Conservation (phyloP, 1,284 basidiomycete genomes). For the Heterobasidion irregulare region DNA sequence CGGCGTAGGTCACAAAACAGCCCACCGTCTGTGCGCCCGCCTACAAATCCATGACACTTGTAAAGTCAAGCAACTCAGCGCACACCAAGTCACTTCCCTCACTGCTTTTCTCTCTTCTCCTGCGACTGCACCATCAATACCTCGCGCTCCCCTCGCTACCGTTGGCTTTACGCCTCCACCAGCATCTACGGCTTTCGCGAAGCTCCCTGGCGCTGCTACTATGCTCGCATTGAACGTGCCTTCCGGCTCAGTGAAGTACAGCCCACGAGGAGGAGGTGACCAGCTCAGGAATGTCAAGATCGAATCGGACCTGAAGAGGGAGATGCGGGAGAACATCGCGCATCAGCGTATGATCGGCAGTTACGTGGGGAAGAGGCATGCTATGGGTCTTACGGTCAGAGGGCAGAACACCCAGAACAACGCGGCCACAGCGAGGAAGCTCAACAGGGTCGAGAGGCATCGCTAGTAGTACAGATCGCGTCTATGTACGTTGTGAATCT, state of each 20-base stretch:
- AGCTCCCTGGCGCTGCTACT: conserved; percentile 20
- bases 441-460: conserved; percentile 61
- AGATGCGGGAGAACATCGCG: conserved; percentile 80
- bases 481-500: neutral
- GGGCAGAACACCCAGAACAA: conserved; percentile 87
- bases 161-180: conserved; percentile 40
- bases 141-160: conserved; percentile 54
- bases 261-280: conserved; percentile 29
- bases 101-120: conserved; percentile 88
- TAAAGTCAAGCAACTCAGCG: conserved; percentile 69
- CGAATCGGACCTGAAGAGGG: conserved; percentile 74
- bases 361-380: conserved; percentile 82
- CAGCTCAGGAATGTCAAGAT: conserved; percentile 68
- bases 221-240: conserved; percentile 17
- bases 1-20: conserved; percentile 69
- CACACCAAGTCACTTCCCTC: conserved; percentile 75
- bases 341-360: conserved; percentile 88
- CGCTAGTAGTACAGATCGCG: neutral
- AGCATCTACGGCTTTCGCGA: conserved; percentile 34
- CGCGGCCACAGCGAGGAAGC: conserved; percentile 76
- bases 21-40: conserved; percentile 79
- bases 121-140: conserved; percentile 52
- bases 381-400: conserved; percentile 82
- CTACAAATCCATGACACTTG: conserved; percentile 80
- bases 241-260: conserved; percentile 5